phyloP scores from a whole-genome alignment of 2,329 filamentous ascomycete species.

The Colletotrichum magnum region DNA sequence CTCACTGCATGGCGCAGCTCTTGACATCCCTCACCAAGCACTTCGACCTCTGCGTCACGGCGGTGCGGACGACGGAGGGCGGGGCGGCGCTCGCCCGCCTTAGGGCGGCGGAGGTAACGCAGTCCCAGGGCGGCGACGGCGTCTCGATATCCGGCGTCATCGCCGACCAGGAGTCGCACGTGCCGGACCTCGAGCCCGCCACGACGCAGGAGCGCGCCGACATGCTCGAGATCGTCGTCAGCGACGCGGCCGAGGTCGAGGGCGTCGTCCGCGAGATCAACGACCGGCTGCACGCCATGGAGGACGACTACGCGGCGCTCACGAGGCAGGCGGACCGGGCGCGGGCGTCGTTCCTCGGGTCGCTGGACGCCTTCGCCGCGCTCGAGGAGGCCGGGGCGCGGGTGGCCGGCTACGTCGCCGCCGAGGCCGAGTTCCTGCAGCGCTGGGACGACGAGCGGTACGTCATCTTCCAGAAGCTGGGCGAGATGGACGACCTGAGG shows the following conservation, averaged over 20 bases:
- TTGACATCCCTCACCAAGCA: conserved; percentile 87
- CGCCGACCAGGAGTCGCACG: conserved; percentile 67
- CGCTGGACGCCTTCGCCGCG: conserved; percentile 74
- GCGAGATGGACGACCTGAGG: conserved; percentile 82
- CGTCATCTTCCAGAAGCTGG: conserved; percentile 76
- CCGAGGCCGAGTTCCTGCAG: conserved; percentile 73
- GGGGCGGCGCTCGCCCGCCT: conserved; percentile 78
- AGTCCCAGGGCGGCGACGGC: conserved; percentile 59
- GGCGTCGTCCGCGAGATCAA: conserved; percentile 79
- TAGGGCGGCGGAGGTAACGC: conserved; percentile 75
- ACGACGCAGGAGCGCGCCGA: conserved; percentile 83
- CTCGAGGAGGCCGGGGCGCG: conserved; percentile 78
- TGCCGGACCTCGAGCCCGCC: conserved; percentile 75
- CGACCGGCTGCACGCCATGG: conserved; percentile 83
- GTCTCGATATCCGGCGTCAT: conserved; percentile 79
- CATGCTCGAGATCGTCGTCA: conserved; percentile 84
- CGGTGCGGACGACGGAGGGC: conserved; percentile 90
- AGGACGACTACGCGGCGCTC: conserved; percentile 76
- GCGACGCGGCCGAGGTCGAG: conserved; percentile 78
- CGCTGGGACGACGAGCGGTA: conserved; percentile 83
- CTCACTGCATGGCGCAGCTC: conserved; percentile 85
- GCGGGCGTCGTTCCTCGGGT: conserved; percentile 67
- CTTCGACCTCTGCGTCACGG: conserved; percentile 93
- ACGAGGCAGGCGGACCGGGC: conserved; percentile 73
- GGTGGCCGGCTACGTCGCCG: conserved; percentile 75